Evolutionary conservation across 2,329 filamentous ascomycete species (phyloP).

Genomic region (Aspergillus piperis): DNA sequence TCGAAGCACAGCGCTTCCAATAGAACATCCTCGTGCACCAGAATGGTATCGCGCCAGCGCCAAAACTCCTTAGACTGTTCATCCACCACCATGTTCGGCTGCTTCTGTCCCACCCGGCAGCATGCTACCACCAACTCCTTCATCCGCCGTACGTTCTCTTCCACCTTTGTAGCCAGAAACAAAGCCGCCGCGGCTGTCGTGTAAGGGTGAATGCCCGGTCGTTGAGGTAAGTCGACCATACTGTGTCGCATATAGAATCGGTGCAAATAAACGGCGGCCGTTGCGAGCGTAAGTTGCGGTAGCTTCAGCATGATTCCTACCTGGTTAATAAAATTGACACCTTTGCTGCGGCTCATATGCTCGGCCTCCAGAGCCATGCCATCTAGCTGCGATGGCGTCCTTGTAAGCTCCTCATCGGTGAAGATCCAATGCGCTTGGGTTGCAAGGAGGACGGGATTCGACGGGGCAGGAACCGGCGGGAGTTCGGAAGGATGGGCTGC

Average conservation of each 20-base stretch:
- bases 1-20: constrained; percentile 93
- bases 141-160: constrained; percentile 95
- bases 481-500: constrained; percentile 25
- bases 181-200: constrained; percentile 88
- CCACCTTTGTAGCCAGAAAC: constrained; percentile 94
- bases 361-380: constrained; percentile 78
- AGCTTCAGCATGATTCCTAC: constrained; percentile 90
- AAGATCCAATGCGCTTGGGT: constrained; percentile 83
- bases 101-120: constrained; percentile 92
- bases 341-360: constrained; percentile 78
- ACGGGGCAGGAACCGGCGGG: constrained; percentile 39
- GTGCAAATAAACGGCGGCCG: constrained; percentile 92
- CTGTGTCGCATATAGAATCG: constrained; percentile 91
- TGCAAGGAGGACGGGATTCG: constrained; percentile 54
- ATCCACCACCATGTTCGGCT: constrained; percentile 83
- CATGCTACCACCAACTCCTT: constrained; percentile 92
- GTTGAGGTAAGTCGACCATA: constrained; percentile 70
- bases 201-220: constrained; percentile 81
- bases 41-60: constrained; percentile 93
- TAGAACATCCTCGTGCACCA: constrained; percentile 89
- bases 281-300: constrained; percentile 87
- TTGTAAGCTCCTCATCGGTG: constrained; percentile 75
- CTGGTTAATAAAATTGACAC: constrained; percentile 94
- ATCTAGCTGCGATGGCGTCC: constrained; percentile 80
- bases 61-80: constrained; percentile 98